These are phyloP conservation scores for Colletotrichum horii DNA, from an alignment of 2,329 filamentous ascomycete genomes.

Conservation along the genomic window DNA sequence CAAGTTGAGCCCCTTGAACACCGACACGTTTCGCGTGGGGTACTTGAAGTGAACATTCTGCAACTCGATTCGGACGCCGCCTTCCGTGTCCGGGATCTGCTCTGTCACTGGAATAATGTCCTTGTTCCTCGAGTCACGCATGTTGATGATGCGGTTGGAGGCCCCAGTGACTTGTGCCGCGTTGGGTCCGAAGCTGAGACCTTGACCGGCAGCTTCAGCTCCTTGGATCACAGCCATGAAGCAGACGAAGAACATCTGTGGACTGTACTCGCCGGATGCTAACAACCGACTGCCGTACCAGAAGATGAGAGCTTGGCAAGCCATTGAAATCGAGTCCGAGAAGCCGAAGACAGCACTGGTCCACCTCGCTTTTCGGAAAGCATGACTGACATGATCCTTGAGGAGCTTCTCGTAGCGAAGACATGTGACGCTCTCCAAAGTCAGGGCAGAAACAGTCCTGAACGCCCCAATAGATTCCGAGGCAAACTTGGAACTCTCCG, in stretches of 20 bases:
- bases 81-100: constrained; percentile 48
- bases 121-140: constrained; percentile 47
- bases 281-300: constrained; percentile 71
- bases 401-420: constrained; percentile 66
- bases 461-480: constrained; percentile 77
- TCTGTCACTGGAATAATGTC: constrained; percentile 35
- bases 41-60: constrained; percentile 65
- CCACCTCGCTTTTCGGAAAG: constrained; percentile 66
- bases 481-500: constrained; percentile 75
- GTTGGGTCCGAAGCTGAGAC: constrained; percentile 71
- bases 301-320: constrained; percentile 67
- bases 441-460: constrained; percentile 73
- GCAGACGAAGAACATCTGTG: constrained; percentile 57
- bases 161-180: constrained; percentile 64
- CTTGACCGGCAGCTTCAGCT: constrained; percentile 69
- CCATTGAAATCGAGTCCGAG: constrained; percentile 70
- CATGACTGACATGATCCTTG: constrained; percentile 59
- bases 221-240: constrained; percentile 73
- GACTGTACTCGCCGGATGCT: constrained; percentile 50
- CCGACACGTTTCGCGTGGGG: constrained; percentile 59
- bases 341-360: constrained; percentile 71
- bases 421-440: constrained; percentile 70
- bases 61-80: constrained; percentile 62
- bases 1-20: constrained; percentile 67
- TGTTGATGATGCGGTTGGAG: constrained; percentile 63